A percentile compares a stretch with the other conserved stretches of the same genome.
Conservation (phyloP, 306 rosid genomes). For the Malus asiatica region DNA sequence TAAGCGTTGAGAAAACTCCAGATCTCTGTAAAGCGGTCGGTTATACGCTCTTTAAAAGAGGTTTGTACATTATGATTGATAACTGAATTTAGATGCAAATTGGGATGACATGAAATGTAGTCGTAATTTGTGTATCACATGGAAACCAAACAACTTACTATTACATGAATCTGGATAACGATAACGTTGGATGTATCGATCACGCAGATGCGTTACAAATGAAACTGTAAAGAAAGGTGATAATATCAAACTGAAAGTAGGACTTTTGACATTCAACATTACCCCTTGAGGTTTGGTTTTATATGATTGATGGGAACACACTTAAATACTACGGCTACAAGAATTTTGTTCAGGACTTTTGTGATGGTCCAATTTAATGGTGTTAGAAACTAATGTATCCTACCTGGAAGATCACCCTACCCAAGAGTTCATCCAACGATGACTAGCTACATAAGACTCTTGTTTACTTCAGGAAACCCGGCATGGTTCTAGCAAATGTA, state of each 20-base stretch:
- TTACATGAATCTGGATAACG: background rate
- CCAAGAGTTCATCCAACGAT: background rate
- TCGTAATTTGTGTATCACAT: background rate
- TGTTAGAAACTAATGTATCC: background rate
- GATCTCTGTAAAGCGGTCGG: constrained; percentile 71
- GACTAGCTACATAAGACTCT: background rate
- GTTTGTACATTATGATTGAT: constrained; percentile 23
- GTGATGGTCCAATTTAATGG: background rate
- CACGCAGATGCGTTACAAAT: background rate
- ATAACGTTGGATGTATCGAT: background rate
- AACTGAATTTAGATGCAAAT: background rate
- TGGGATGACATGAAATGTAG: background rate
- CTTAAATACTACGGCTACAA: background rate
- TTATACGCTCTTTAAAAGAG: constrained; percentile 66
- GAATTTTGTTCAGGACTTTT: background rate
- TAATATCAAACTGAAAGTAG: background rate
- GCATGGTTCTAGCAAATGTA: background rate
- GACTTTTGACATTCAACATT: background rate
- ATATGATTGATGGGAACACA: background rate
- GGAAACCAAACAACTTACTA: background rate
- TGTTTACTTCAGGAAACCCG: background rate
- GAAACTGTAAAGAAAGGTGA: background rate
- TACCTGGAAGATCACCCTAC: background rate
- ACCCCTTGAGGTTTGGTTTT: background rate
- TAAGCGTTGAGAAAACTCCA: constrained; percentile 60